Base-by-base conservation (phyloP, 1,284 basidiomycete species). In the Phlebopus sp. region DNA sequence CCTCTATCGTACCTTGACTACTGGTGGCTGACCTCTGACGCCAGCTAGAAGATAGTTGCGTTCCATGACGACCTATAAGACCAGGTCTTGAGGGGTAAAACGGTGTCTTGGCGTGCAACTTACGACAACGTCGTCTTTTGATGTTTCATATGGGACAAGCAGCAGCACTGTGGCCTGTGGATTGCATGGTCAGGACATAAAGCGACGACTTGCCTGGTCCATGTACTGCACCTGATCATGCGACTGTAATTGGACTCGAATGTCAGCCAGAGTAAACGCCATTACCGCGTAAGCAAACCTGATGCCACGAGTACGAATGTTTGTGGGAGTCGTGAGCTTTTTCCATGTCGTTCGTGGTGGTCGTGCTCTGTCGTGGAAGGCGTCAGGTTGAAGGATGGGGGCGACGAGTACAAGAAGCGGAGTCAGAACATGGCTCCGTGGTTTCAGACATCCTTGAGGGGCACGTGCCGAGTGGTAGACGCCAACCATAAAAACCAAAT, bases 111-210 rank as follows among this genome's bases (percentile, higher is more conserved):
- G 41, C 9, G 42, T 49, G 31, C 44, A 39, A 71, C 81, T 62
- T 58, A 88, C 87, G 50, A 75, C 69, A 15, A 88, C 69, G 55
- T 90, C 86, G 27, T 86, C 84, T 52, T 84, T 81, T 42, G 77
- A 71, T 2, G 82, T 81, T 50, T 80, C 78, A 55, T 81, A 80
- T 0, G 86, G 87, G 31, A 90, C 78, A 56, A 85, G 74, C 32
- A 90, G 70, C 23, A 90, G 69, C 15, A 90, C 78, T n/a, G 87
- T 90, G 27, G 86, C 87, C 87, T 90, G 55, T 34, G 44, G 51
- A 51, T 43, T 45, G 46, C 51, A 49, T 45, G 51, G 64, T 50
- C 31, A 55, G 54, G 53, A 60, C 51, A 42, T 46, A 41, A 40
- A 50, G 27, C n/a, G n/a, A 30, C 37, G 34, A 46, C 34, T 17